Percentiles rank a stretch among this genome's conserved stretches.
phyloP scores from a whole-genome alignment of 1,284 basidiomycete genomes.

The Puccinia novopanici region DNA sequence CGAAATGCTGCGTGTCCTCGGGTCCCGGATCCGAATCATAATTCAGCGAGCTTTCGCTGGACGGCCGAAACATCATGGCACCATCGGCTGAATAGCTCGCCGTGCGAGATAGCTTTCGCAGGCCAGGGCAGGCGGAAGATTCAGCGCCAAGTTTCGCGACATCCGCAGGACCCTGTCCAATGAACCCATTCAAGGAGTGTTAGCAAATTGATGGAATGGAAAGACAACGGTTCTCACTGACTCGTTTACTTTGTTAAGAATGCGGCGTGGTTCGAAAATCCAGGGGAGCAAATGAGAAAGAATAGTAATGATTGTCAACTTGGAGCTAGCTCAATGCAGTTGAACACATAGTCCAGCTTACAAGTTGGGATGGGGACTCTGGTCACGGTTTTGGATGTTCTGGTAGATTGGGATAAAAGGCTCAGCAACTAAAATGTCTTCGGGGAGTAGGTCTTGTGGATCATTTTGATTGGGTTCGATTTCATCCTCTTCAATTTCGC shows the following conservation, averaged over 20 bases:
- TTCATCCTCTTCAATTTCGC: too few species aligned
- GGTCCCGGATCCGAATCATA: neutral
- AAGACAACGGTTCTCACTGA: conserved; percentile 3
- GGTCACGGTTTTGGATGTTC: neutral
- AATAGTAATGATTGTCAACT: conserved; percentile 2
- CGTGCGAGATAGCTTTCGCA: conserved; percentile 4
- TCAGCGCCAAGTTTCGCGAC: neutral
- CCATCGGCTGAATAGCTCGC: conserved; percentile 39
- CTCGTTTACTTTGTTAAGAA: neutral
- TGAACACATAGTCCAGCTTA: neutral
- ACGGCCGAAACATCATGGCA: conserved; percentile 38
- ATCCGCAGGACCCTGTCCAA: neutral
- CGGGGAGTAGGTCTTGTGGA: too few species aligned
- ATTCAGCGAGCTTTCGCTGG: conserved; percentile 31
- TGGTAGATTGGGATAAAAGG: neutral
- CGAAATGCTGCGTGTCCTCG: neutral
- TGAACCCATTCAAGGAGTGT: neutral
- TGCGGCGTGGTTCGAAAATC: neutral
- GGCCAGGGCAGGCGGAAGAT: neutral
- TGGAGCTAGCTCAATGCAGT: neutral
- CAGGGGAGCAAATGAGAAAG: neutral
- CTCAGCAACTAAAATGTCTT: too few species aligned
- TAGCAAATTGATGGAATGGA: neutral
- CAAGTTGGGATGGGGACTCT: neutral
- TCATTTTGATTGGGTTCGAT: too few species aligned